phyloP scores from a whole-genome alignment of 176 grass and related monocot genomes.

The Raddia distichophylla region DNA sequence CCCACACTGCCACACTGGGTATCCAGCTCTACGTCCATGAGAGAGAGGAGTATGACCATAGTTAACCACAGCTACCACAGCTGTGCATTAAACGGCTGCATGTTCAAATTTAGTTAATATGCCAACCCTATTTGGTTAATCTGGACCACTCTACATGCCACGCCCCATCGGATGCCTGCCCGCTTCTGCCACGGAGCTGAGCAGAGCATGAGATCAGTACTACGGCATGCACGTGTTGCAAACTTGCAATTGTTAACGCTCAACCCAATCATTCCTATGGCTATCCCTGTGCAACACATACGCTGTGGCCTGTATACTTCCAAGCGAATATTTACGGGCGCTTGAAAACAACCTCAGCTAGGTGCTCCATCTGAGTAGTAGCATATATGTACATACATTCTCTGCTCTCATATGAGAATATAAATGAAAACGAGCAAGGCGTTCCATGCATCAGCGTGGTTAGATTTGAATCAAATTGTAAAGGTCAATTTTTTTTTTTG shows the following conservation, averaged over 20 bases:
- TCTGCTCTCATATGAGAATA: neutral
- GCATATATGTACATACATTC: neutral
- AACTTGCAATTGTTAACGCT: neutral
- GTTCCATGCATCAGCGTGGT: no score
- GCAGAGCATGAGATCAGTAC: neutral
- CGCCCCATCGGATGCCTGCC: neutral
- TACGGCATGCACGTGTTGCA: neutral
- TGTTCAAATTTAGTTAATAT: conserved; percentile 23
- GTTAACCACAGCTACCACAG: neutral
- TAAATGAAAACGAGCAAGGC: no score
- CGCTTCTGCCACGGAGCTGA: neutral
- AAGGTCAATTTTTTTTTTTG: no score
- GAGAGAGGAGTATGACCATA: neutral
- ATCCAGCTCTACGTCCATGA: neutral
- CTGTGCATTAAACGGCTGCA: conserved; percentile 29
- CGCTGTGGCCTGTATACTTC: neutral
- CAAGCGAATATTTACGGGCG: neutral
- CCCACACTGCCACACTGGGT: neutral
- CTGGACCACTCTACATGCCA: conserved; percentile 29
- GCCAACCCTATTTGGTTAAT: neutral
- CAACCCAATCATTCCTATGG: neutral
- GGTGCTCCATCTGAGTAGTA: neutral
- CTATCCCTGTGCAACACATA: neutral
- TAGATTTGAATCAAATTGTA: no score
- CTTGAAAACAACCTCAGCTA: neutral